Percentiles rank a stretch among this genome's conserved stretches.
phyloP scores from a whole-genome alignment of 306 rosid species.

The apple (Malus domestica) region DNA sequence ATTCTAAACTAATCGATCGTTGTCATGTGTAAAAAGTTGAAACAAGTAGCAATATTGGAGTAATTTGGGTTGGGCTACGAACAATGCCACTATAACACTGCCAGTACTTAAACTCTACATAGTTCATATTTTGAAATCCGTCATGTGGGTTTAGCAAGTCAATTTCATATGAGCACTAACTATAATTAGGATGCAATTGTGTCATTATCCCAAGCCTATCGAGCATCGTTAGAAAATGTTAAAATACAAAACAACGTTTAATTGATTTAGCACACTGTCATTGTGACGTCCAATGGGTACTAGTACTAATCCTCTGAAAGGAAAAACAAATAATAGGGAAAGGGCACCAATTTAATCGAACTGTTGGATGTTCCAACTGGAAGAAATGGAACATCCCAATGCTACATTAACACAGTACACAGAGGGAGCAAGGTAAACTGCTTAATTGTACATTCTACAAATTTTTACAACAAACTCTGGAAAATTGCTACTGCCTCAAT shows the following conservation, averaged over 20 bases:
- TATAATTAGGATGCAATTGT: not conserved
- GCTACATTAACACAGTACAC: not conserved
- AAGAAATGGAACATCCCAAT: not conserved
- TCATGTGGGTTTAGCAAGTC: not conserved
- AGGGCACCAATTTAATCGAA: not conserved
- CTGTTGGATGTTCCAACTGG: not conserved
- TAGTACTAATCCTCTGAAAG: not conserved
- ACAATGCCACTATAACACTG: no score
- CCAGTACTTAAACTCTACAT: not conserved
- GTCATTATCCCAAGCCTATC: not conserved
- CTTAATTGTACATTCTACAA: constrained; percentile 1
- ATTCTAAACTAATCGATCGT: no score
- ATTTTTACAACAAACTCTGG: not conserved
- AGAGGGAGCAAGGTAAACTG: not conserved
- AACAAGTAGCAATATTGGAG: no score
- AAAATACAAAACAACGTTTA: no score
- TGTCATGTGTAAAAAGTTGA: no score
- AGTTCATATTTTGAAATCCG: no score
- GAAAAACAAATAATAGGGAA: not conserved
- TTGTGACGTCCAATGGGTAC: not conserved
- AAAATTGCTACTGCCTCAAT: constrained; percentile 11
- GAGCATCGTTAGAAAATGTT: not conserved
- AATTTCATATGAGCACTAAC: not conserved
- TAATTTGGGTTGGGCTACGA: no score
- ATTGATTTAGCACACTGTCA: no score